Percentiles rank a stretch among this genome's conserved stretches.
phyloP scores from a whole-genome alignment of 805 yeast genomes.

The Candida mattraensis region DNA sequence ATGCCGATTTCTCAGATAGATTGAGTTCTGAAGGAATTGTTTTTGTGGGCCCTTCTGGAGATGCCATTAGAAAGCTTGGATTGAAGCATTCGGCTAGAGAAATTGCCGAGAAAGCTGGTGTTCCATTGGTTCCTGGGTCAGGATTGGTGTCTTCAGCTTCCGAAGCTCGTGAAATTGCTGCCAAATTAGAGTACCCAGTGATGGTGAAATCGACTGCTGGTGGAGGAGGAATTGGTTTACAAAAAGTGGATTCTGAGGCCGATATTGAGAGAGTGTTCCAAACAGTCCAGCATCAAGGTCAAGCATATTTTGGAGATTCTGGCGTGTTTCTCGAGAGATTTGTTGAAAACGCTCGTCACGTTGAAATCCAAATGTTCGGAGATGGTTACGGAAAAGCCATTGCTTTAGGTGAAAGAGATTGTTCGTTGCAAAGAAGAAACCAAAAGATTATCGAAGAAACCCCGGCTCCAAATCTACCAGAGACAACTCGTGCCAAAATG shows the following conservation, averaged over 20 bases:
- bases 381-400: slow-evolving; percentile 93
- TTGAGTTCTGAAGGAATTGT: slow-evolving; percentile 80
- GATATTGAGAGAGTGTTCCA: slow-evolving; percentile 85
- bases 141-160: slow-evolving; percentile 69
- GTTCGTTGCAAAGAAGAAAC: slow-evolving; percentile 95
- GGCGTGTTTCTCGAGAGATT: slow-evolving; percentile 95
- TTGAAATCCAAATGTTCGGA: slow-evolving; percentile 94
- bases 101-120: slow-evolving; percentile 87
- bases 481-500: slow-evolving; percentile 68
- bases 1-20: slow-evolving; percentile 92
- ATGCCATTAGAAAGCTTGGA: slow-evolving; percentile 87
- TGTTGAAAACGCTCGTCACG: slow-evolving; percentile 94
- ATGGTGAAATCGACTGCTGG: slow-evolving; percentile 99
- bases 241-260: slow-evolving; percentile 79
- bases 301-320: slow-evolving; percentile 88
- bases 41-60: slow-evolving; percentile 96
- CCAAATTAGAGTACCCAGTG: slow-evolving; percentile 76
- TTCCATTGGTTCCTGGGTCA: slow-evolving; percentile 97
- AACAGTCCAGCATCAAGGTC: slow-evolving; percentile 92
- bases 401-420: slow-evolving; percentile 96
- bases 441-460: slow-evolving; percentile 97
- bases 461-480: slow-evolving; percentile 94
- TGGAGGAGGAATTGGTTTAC: slow-evolving; percentile 98
- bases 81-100: slow-evolving; percentile 96
- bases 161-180: slow-evolving; percentile 78